Evolutionary conservation across 805 yeast species (phyloP).

Genomic region (Myxozyma lipomycoides): DNA sequence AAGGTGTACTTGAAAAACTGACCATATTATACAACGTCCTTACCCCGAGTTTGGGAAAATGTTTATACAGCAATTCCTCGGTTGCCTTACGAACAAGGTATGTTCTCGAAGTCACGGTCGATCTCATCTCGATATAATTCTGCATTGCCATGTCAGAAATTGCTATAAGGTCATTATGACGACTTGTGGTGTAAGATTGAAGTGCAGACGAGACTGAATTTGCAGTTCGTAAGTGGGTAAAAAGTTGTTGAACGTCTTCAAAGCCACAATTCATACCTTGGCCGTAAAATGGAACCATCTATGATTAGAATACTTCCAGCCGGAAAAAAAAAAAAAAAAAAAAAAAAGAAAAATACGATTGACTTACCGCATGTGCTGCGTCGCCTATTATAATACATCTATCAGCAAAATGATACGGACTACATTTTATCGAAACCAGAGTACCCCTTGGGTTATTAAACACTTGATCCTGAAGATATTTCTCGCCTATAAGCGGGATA

Average conservation of each 20-base stretch:
- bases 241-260: constrained; percentile 74
- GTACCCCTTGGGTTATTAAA: constrained; percentile 67
- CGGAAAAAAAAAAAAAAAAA: background rate
- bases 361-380: constrained; percentile 80
- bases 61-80: constrained; percentile 63
- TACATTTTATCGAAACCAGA: constrained; percentile 66
- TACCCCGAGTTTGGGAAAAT: constrained; percentile 58
- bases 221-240: constrained; percentile 43
- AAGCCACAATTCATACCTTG: constrained; percentile 97
- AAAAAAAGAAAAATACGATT: too few species aligned
- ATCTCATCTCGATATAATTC: constrained; percentile 84
- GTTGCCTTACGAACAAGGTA: constrained; percentile 64
- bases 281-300: constrained; percentile 96
- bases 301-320: background rate
- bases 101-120: constrained; percentile 59
- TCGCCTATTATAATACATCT: constrained; percentile 75
- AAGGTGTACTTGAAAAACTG: constrained; percentile 77
- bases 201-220: constrained; percentile 43
- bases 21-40: constrained; percentile 75
- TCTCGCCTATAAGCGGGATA: constrained; percentile 57
- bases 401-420: constrained; percentile 63
- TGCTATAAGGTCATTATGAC: constrained; percentile 68
- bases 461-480: constrained; percentile 49
- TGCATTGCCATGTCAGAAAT: constrained; percentile 74
- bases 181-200: constrained; percentile 47